Percentiles rank a stretch among this genome's conserved stretches.
phyloP scores from a whole-genome alignment of 495 filamentous ascomycete species.

The Xylaria curta region DNA sequence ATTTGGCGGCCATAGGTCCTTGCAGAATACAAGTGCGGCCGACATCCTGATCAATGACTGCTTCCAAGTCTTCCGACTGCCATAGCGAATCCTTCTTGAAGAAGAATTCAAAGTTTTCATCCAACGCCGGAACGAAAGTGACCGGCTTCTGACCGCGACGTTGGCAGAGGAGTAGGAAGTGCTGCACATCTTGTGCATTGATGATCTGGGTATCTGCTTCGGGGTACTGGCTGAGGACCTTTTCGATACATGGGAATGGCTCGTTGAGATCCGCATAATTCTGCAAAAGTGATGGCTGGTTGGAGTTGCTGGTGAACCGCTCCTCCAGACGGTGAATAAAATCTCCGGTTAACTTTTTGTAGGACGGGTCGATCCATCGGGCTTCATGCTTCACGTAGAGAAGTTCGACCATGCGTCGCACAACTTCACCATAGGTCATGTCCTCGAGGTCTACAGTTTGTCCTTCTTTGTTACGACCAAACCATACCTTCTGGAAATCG shows the following conservation, averaged over 20 bases:
- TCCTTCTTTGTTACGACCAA: conserved; percentile 83
- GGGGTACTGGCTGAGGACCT: conserved; percentile 80
- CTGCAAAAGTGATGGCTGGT: conserved; percentile 78
- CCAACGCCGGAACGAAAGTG: conserved; percentile 90
- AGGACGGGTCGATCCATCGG: conserved; percentile 91
- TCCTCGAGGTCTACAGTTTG: conserved; percentile 93
- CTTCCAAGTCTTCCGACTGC: conserved; percentile 97
- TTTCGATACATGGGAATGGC: conserved; percentile 77
- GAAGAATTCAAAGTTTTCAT: conserved; percentile 96
- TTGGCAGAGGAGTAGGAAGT: conserved; percentile 93
- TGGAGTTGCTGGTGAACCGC: conserved; percentile 74
- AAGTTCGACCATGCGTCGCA: conserved; percentile 91
- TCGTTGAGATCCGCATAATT: conserved; percentile 86
- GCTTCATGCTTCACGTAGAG: conserved; percentile 95
- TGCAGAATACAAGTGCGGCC: conserved; percentile 94
- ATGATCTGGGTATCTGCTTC: conserved; percentile 89
- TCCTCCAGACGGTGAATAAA: conserved; percentile 97
- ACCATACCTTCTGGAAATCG: conserved; percentile 99
- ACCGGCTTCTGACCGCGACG: conserved; percentile 94
- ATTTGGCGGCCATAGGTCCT: conserved; percentile 90
- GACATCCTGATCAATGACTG: conserved; percentile 94
- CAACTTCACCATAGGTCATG: conserved; percentile 95
- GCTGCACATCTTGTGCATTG: conserved; percentile 95
- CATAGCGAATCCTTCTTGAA: conserved; percentile 99
- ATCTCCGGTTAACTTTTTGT: conserved; percentile 82